Conservation (phyloP, 495 filamentous ascomycete genomes). For the Chaetomidium leptoderma region DNA sequence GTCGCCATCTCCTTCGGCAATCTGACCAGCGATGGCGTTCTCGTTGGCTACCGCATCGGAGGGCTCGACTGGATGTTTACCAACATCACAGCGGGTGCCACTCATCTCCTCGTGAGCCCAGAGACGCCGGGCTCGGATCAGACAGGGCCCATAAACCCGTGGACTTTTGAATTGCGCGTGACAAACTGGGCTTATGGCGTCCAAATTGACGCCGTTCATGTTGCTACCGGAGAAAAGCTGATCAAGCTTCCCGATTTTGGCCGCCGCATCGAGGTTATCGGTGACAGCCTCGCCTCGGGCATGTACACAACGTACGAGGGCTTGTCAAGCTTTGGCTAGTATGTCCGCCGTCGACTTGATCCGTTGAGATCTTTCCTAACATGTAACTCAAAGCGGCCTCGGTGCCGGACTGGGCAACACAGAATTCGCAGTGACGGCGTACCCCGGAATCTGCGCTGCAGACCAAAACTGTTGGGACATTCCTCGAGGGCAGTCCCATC, state of each 20-base stretch:
- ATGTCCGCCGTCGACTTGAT: conserved; percentile 15
- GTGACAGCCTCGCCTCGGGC: conserved; percentile 55
- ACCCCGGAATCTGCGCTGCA: conserved; percentile 57
- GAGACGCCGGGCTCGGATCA: conserved; percentile 40
- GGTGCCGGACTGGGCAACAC: conserved; percentile 59
- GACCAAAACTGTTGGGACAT: conserved; percentile 59
- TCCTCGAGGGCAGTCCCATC: conserved; percentile 51
- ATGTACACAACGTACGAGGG: conserved; percentile 64
- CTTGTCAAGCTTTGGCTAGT: conserved; percentile 56
- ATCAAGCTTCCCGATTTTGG: conserved; percentile 48
- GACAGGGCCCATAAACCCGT: conserved; percentile 39
- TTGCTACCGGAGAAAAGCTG: conserved; percentile 45
- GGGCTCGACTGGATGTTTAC: conserved; percentile 65
- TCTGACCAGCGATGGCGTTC: conserved; percentile 50
- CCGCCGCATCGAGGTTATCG: conserved; percentile 62
- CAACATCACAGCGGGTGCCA: conserved; percentile 58
- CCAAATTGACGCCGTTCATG: conserved; percentile 55
- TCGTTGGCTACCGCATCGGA: conserved; percentile 59
- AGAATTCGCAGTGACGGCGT: conserved; percentile 60
- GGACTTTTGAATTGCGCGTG: conserved; percentile 53
- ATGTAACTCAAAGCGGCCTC: conserved; percentile 35
- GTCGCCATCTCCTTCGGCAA: conserved; percentile 62
- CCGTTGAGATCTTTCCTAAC: neutral
- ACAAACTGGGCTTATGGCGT: conserved; percentile 66
- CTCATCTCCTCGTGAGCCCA: conserved; percentile 55